Base-by-base conservation (phyloP, 2,329 filamentous ascomycete species). In the Alternaria viburni region DNA sequence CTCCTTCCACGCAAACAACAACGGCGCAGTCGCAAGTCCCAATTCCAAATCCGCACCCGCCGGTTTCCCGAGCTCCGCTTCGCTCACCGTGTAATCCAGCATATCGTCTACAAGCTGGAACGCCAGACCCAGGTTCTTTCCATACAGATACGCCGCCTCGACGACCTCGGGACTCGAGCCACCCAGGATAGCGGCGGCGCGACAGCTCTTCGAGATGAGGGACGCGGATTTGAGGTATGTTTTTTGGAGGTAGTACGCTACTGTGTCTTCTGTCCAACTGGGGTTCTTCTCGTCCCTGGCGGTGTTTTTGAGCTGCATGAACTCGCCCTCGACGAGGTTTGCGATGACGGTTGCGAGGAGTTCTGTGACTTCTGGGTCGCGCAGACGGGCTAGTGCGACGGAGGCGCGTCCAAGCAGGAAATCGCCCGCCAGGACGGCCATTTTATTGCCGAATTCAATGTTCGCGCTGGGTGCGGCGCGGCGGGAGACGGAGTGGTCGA, bases 291-390 rank as follows among this genome's bases (percentile, higher is more conserved):
- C 95, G 78, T 97, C 95, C 69, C 88, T 86, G 49, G 92, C 92
- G 1, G 96, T 98, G 81, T 99, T 99, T 83, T 97, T 96, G 73
- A 99, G 85, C 84, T 99, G 96, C 96, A 99, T 99, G 84, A 99
- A 98, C 81, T 99, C 96, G 76, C 96, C 96, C 83, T 99, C 96
- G 19, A 99, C 94, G 25, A 99, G 85, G 79, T 99, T 99, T 47
- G 96, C 95, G 71, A 99, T 98, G 45, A 98, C 96, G 1, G 95
- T 98, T 5, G 96, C 93, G 28, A 99, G 84, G 8, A 99, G 87
- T 83, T 99, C 96, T 9, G 93, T 93, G 3, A 99, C 96, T 81
- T 99, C 96, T 46, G 94, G 91, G 76, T 99, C 93, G 30, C 95
- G 89, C 62, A 99, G 83, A 45, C 96, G 89, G 13, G 96, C 96